Percentiles rank a stretch among this genome's conserved stretches.
These are phyloP conservation scores for Phaeoacremonium minimum DNA, from an alignment of 2,329 filamentous ascomycete genomes.

Conservation along the genomic window DNA sequence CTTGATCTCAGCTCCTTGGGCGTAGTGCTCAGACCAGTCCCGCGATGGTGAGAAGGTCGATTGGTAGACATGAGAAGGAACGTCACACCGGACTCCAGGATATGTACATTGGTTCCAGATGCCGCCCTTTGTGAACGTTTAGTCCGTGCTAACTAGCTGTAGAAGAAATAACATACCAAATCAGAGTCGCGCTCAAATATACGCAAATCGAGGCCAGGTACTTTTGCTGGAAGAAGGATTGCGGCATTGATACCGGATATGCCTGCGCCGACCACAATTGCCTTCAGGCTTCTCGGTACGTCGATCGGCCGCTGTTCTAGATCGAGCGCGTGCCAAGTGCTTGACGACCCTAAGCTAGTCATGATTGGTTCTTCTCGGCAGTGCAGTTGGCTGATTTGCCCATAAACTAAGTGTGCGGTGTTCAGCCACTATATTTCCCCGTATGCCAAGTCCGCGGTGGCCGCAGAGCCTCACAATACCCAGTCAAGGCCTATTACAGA, in stretches of 20 bases:
- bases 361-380: too few relatives aligned
- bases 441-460: too few relatives aligned
- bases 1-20: constrained; percentile 58
- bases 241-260: not conserved
- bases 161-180: not conserved
- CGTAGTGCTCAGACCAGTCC: constrained; percentile 62
- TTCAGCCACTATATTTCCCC: too few relatives aligned
- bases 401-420: too few relatives aligned
- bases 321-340: not conserved
- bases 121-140: not conserved
- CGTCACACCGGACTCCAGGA: constrained; percentile 60
- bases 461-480: too few relatives aligned
- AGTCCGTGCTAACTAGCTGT: too few relatives aligned
- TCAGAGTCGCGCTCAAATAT: not conserved
- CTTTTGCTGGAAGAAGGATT: not conserved
- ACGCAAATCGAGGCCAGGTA: not conserved
- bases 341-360: too few relatives aligned
- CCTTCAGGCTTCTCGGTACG: not conserved
- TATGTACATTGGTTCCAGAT: constrained; percentile 31
- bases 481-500: too few relatives aligned
- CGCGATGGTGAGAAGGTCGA: constrained; percentile 60
- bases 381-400: too few relatives aligned
- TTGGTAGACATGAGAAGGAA: constrained; percentile 64
- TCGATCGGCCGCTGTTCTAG: not conserved
- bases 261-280: not conserved